Conservation (phyloP, 208 protist genomes). For the Trypanosoma melophagium region DNA sequence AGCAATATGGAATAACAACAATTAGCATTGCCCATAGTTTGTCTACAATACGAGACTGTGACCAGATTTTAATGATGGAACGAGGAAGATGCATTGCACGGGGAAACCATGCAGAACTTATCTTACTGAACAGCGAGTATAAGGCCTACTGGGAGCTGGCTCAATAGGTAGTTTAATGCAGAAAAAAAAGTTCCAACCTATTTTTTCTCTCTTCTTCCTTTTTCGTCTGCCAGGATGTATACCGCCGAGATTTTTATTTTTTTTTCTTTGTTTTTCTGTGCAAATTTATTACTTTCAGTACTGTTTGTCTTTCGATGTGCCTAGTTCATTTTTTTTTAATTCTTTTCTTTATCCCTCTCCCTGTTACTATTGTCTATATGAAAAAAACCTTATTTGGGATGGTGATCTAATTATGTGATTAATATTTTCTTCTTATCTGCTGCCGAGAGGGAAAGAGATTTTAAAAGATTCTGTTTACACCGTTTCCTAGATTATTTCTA, state of each 20-base stretch:
- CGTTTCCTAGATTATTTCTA: too few relatives aligned
- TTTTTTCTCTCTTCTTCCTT: background rate
- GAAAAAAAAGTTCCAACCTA: background rate
- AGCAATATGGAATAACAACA: conserved; percentile 37
- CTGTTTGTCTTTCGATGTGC: background rate
- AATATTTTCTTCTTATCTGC: conserved; percentile 12
- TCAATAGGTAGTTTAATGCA: conserved; percentile 5
- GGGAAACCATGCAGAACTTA: conserved; percentile 46
- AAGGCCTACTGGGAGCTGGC: conserved; percentile 30
- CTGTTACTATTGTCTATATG: too few relatives aligned
- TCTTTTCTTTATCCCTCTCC: background rate
- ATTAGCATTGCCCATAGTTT: conserved; percentile 75
- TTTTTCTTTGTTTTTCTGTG: background rate
- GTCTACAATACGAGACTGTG: conserved; percentile 63
- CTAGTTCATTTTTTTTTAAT: conserved; percentile 9
- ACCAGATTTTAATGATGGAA: conserved; percentile 70
- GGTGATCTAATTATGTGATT: background rate
- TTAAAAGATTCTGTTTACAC: too few relatives aligned
- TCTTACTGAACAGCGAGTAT: conserved; percentile 31
- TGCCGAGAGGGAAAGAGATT: too few relatives aligned
- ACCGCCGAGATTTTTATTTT: conserved; percentile 1
- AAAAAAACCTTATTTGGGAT: too few relatives aligned
- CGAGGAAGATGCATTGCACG: conserved; percentile 35
- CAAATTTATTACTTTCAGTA: background rate
- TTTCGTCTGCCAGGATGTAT: background rate